phyloP scores from a whole-genome alignment of 1,284 basidiomycete genomes.

The Cerrena zonata region DNA sequence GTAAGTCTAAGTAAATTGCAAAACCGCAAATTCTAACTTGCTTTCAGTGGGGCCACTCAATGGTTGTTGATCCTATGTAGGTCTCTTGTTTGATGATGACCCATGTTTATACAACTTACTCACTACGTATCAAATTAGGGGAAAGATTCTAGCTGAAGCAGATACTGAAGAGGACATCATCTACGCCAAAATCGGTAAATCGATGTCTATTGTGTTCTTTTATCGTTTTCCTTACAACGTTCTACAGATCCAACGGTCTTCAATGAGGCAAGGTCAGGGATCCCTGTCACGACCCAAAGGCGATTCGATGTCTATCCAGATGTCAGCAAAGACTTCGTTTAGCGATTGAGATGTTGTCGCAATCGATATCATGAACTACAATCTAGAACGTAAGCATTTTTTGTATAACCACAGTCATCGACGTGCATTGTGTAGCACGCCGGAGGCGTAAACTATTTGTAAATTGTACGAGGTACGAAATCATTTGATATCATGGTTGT shows the following conservation, averaged over 20 bases:
- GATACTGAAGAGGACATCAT: slow-evolving; percentile 78
- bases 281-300: slow-evolving; percentile 83
- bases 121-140: slow-evolving; percentile 42
- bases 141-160: slow-evolving; percentile 74
- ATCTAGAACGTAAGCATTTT: too few relatives aligned
- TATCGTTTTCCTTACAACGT: slow-evolving; percentile 7
- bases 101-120: too few relatives aligned
- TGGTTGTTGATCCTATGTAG: slow-evolving; percentile 85
- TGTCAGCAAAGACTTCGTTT: slow-evolving; percentile 37
- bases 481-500: too few relatives aligned
- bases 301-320: slow-evolving; percentile 89
- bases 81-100: slow-evolving; percentile 22
- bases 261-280: slow-evolving; percentile 67
- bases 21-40: too few relatives aligned
- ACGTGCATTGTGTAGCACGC: too few relatives aligned
- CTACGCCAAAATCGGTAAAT: slow-evolving; percentile 75
- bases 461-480: too few relatives aligned
- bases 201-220: neutral
- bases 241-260: slow-evolving; percentile 66
- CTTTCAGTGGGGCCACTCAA: slow-evolving; percentile 81
- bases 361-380: too few relatives aligned
- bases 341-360: too few relatives aligned
- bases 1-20: slow-evolving; percentile 49
- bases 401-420: too few relatives aligned
- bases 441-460: too few relatives aligned